These are phyloP conservation scores for Diaporthe vexans DNA, from an alignment of 2,329 filamentous ascomycete genomes.

Conservation along the genomic window DNA sequence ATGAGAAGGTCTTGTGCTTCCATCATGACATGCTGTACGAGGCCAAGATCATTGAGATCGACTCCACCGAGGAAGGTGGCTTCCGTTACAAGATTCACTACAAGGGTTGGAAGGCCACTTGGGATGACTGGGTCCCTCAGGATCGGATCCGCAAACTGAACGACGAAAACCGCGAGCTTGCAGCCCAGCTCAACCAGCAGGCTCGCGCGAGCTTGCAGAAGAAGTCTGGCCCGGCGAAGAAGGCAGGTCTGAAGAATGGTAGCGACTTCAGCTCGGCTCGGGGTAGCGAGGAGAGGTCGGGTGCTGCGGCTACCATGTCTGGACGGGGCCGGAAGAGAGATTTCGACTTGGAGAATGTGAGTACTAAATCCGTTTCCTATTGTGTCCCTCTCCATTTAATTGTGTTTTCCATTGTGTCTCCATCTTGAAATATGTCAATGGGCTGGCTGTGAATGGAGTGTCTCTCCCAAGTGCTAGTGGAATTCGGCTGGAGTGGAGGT, in stretches of 20 bases:
- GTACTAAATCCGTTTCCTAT: slow-evolving; percentile 51
- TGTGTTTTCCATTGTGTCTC: slow-evolving; percentile 17
- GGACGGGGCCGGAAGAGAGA: slow-evolving; percentile 80
- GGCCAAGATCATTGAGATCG: slow-evolving; percentile 91
- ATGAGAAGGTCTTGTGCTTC: slow-evolving; percentile 96
- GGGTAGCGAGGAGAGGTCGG: slow-evolving; percentile 83
- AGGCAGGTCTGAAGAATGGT: slow-evolving; percentile 64
- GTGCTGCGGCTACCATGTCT: slow-evolving; percentile 70
- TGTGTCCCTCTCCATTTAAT: slow-evolving; percentile 17
- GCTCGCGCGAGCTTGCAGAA: slow-evolving; percentile 71
- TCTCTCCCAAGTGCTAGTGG: background rate
- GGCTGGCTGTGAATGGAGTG: background rate
- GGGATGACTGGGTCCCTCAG: slow-evolving; percentile 98
- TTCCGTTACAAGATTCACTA: slow-evolving; percentile 96
- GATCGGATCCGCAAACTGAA: slow-evolving; percentile 95
- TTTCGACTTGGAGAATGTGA: slow-evolving; percentile 86
- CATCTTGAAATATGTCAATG: background rate
- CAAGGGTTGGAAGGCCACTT: slow-evolving; percentile 99
- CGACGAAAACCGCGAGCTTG: slow-evolving; percentile 94
- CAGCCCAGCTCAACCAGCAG: slow-evolving; percentile 79
- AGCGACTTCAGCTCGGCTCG: slow-evolving; percentile 75
- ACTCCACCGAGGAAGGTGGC: slow-evolving; percentile 76
- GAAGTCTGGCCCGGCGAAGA: slow-evolving; percentile 54
- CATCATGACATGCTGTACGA: slow-evolving; percentile 98
- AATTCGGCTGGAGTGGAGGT: slow-evolving; percentile 3